Evolutionary conservation across 1,284 basidiomycete species (phyloP).

Genomic region (Phellopilus nigrolimitatus): DNA sequence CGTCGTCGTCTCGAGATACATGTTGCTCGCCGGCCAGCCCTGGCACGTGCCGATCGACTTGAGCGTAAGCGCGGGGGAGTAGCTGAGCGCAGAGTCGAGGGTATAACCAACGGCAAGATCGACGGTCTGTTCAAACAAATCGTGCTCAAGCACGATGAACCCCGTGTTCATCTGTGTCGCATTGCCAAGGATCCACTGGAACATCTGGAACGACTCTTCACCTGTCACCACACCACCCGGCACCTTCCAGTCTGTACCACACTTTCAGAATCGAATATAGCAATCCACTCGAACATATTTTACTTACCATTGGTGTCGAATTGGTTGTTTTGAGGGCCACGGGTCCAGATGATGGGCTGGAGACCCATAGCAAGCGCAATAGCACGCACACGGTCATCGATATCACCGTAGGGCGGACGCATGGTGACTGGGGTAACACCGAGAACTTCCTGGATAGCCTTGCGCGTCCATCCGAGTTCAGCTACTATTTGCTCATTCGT

Average conservation of each 20-base stretch:
- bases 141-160: constrained; percentile 89
- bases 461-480: constrained; percentile 89
- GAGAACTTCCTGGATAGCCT: constrained; percentile 71
- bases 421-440: constrained; percentile 76
- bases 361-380: constrained; percentile 81
- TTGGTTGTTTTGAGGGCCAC: constrained; percentile 47
- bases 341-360: constrained; percentile 78
- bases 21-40: constrained; percentile 45
- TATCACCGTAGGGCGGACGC: constrained; percentile 48
- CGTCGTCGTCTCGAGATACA: constrained; percentile 62
- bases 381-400: constrained; percentile 84
- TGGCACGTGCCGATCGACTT: constrained; percentile 62
- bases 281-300: neutral
- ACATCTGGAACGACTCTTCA: constrained; percentile 47
- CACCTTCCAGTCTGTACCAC: constrained; percentile 71
- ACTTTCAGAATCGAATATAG: constrained; percentile 16
- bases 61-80: constrained; percentile 57
- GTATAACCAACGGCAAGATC: constrained; percentile 87
- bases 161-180: constrained; percentile 55
- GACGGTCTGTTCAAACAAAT: constrained; percentile 80
- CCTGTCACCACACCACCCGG: constrained; percentile 66
- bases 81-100: constrained; percentile 61
- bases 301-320: constrained; percentile 76
- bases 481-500: constrained; percentile 88
- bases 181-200: constrained; percentile 59